Evolutionary conservation across 2,329 filamentous ascomycete species (phyloP).

Genomic region (Botrytis porri): DNA sequence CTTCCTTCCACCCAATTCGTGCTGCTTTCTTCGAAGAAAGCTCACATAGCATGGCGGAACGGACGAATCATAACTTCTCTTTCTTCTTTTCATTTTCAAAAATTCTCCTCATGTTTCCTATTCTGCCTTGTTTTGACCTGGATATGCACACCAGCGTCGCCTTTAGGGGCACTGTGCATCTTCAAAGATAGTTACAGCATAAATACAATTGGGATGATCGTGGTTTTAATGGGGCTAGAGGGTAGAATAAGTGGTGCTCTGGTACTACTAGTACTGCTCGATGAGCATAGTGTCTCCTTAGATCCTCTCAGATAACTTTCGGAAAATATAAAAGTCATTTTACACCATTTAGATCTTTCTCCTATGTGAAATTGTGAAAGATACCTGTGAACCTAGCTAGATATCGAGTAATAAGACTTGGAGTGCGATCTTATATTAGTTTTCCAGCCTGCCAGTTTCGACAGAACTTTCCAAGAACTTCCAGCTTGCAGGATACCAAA

Average conservation of each 20-base stretch:
- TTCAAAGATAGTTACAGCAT: conserved; percentile 12
- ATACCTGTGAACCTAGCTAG: not conserved
- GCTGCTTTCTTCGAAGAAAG: not conserved
- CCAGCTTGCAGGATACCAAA: too few species aligned
- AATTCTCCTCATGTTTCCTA: not conserved
- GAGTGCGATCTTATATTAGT: not conserved
- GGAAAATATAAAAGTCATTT: not conserved
- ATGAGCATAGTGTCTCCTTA: not conserved
- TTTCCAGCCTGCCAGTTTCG: not conserved
- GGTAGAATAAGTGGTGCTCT: not conserved
- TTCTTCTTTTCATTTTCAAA: not conserved
- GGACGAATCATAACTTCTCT: not conserved
- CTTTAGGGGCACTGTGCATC: conserved; percentile 7
- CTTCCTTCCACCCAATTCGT: not conserved
- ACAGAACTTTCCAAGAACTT: not conserved
- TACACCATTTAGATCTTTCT: not conserved
- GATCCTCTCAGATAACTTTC: not conserved
- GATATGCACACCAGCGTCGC: not conserved
- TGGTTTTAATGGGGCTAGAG: conserved; percentile 4
- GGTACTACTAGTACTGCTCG: not conserved
- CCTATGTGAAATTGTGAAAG: not conserved
- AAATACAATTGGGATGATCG: not conserved
- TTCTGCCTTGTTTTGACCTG: not conserved
- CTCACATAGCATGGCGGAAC: not conserved
- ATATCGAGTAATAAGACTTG: too few species aligned